Evolutionary conservation across 371 early-diverging fungal species (phyloP), one percentile per base, ranked within the genome.

Genomic region (Mucor racemosus): DNA sequence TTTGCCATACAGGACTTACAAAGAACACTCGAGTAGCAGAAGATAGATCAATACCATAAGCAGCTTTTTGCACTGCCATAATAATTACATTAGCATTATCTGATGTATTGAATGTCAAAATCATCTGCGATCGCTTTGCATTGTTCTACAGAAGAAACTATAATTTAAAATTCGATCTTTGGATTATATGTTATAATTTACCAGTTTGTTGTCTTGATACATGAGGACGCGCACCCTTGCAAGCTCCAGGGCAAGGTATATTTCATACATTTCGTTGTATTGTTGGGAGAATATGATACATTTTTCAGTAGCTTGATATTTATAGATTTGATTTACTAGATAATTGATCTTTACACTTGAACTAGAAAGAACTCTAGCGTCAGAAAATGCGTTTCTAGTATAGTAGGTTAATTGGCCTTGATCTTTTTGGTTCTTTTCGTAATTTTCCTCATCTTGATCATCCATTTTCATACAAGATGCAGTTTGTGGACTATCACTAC

Each of bases 11-110:
- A 1, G 92, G 91, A 4, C 87, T 84, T 26, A 89, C 75, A 66
- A 94, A 92, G 69, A 84, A 92, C 15, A 92, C 86, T 0, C 90
- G 86, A 4, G 90, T 86, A 0, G 91, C 92, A 0, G 88, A 78
- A 0, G 90, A 91, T 1, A 91, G 77, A 60, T 92, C 90, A 53
- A 92, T 91, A 0, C 94, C 94, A 55, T 84, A 91, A 0, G 93
- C 90, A 3, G 84, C 90, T 42, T 84, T 63, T n/a, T 81, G 72
- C 5, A 87, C 80, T 31, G 90, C 86, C 92, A 94, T 91, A 40
- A 92, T 84, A 11, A 94, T 86, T 5, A 90, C 88, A 38, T 84
- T 84, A 35, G 87, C 79, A 33, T 78, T 72, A 6, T 81, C 81
- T 13, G 87, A 84, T 0, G 93, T 92, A 65, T 91, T 89, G 78